Percentiles rank a stretch among this genome's conserved stretches.
These are phyloP conservation scores for Eucalyptus decipiens DNA, from an alignment of 345 rosid species.

Conservation along the genomic window DNA sequence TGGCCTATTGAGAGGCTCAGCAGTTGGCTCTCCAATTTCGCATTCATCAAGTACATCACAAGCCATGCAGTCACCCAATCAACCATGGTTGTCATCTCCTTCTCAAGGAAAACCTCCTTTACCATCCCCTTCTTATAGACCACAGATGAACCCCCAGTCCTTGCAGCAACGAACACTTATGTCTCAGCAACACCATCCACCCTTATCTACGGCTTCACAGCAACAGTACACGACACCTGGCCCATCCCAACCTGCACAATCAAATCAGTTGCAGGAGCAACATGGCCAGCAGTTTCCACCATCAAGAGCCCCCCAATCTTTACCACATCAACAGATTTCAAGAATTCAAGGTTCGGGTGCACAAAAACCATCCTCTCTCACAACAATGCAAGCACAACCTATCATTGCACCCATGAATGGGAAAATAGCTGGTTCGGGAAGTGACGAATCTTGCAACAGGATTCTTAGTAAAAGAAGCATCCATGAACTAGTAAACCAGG, in stretches of 20 bases:
- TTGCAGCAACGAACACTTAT: constrained; percentile 69
- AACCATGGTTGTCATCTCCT: constrained; percentile 80
- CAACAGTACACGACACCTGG: constrained; percentile 40
- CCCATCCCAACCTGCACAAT: constrained; percentile 34
- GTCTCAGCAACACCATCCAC: constrained; percentile 49
- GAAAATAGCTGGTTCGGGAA: constrained; percentile 36
- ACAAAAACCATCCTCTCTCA: constrained; percentile 46
- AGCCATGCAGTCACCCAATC: constrained; percentile 38
- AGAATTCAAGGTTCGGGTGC: constrained; percentile 26
- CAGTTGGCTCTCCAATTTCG: constrained; percentile 36
- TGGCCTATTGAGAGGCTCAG: constrained; percentile 44
- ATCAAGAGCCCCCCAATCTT: constrained; percentile 38
- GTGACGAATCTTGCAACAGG: constrained; percentile 44
- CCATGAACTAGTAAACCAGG: constrained; percentile 83
- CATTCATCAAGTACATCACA: constrained; percentile 51
- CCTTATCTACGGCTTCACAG: constrained; percentile 18
- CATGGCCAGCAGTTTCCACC: constrained; percentile 42
- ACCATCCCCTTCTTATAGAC: constrained; percentile 65
- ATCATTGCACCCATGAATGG: constrained; percentile 28
- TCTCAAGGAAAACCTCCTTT: constrained; percentile 80
- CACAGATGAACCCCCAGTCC: constrained; percentile 46
- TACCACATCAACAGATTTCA: constrained; percentile 42
- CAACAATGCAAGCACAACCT: constrained; percentile 34
- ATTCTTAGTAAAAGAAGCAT: constrained; percentile 85
- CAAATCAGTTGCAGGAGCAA: constrained; percentile 49